Conservation (phyloP, 345 rosid species). For the Pugionium cornutum region DNA sequence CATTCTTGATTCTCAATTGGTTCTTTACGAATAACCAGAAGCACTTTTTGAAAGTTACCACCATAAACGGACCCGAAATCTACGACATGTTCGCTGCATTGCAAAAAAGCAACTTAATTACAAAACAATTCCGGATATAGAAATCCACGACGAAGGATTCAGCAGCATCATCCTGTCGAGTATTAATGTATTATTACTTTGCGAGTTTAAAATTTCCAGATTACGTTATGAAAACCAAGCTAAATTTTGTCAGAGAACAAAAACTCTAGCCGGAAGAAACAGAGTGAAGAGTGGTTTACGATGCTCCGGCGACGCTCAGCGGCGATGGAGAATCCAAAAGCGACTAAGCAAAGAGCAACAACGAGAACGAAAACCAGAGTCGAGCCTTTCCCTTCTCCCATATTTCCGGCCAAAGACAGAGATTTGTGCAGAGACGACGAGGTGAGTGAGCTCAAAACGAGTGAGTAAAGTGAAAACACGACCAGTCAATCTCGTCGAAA, state of each 20-base stretch:
- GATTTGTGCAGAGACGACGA: constrained; percentile 18
- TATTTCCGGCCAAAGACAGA: constrained; percentile 29
- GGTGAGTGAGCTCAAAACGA: constrained; percentile 8
- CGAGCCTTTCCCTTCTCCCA: constrained; percentile 72
- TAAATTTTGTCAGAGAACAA: background rate
- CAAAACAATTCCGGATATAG: constrained; percentile 2
- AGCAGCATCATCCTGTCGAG: background rate
- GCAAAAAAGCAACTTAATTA: background rate
- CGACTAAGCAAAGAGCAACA: constrained; percentile 76
- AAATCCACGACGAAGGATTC: background rate
- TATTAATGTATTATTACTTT: background rate
- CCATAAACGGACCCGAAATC: no score
- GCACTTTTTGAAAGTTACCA: no score
- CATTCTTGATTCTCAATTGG: background rate
- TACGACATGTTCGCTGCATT: no score
- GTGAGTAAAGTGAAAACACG: constrained; percentile 28
- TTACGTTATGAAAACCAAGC: background rate
- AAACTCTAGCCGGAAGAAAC: constrained; percentile 5
- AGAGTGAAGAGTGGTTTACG: constrained; percentile 42
- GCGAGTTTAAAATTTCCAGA: background rate
- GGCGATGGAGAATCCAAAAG: constrained; percentile 93
- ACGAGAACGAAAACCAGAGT: constrained; percentile 71
- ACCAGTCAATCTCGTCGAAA: background rate
- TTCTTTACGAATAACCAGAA: background rate
- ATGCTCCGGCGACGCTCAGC: constrained; percentile 91